Percentiles rank a stretch among this genome's conserved stretches.
Evolutionary conservation across 1,284 basidiomycete species (phyloP).

Genomic region (Cystobasidium pallidum): DNA sequence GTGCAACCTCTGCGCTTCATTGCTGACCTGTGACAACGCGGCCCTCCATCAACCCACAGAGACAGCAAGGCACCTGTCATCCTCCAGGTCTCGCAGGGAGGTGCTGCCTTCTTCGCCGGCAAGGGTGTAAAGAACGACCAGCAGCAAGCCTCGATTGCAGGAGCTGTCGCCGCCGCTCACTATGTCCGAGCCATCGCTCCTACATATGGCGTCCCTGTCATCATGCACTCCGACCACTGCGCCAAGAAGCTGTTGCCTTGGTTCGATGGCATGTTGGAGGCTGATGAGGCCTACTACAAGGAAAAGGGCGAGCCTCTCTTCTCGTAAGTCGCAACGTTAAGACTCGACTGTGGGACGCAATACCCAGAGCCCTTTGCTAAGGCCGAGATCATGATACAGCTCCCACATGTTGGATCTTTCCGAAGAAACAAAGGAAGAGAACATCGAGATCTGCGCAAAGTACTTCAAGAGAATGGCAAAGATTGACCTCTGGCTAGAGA

Average conservation of each 20-base stretch:
- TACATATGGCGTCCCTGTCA: slow-evolving; percentile 88
- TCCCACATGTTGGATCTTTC: slow-evolving; percentile 99
- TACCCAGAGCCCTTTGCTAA: background rate
- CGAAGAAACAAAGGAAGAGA: slow-evolving; percentile 95
- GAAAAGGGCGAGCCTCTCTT: slow-evolving; percentile 87
- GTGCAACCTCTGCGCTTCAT: background rate
- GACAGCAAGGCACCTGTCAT: slow-evolving; percentile 97
- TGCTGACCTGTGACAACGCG: background rate
- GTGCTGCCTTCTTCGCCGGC: slow-evolving; percentile 93
- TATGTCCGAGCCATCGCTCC: slow-evolving; percentile 89
- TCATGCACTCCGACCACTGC: slow-evolving; percentile 99
- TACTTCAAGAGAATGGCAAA: slow-evolving; percentile 97
- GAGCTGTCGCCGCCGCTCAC: slow-evolving; percentile 89
- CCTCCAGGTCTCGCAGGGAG: slow-evolving; percentile 96
- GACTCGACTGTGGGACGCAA: background rate
- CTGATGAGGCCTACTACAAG: slow-evolving; percentile 92
- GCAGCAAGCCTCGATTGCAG: slow-evolving; percentile 93
- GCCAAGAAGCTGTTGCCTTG: slow-evolving; percentile 97
- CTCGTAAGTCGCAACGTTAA: slow-evolving; percentile 62
- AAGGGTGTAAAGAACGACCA: slow-evolving; percentile 95
- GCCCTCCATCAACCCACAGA: slow-evolving; percentile 54
- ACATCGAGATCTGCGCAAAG: slow-evolving; percentile 89
- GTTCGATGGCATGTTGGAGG: slow-evolving; percentile 98
- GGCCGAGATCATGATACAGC: slow-evolving; percentile 33
- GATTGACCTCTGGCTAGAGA: slow-evolving; percentile 94